Percentiles rank a stretch among this genome's conserved stretches.
Evolutionary conservation across 768 basidiomycete species (phyloP).

Genomic region (Rubroboletus satanas): DNA sequence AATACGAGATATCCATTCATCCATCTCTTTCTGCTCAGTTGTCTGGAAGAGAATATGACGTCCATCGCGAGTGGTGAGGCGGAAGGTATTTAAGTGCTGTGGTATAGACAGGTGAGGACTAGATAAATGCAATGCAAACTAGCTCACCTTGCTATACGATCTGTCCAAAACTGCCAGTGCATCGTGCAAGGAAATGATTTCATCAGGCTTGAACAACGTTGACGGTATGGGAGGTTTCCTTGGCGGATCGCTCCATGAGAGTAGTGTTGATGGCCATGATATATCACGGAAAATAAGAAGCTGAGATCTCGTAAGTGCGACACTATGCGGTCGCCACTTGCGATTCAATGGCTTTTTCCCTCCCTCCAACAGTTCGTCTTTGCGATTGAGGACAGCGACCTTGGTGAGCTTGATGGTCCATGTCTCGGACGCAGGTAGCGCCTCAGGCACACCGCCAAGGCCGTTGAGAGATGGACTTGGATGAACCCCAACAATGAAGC

Average conservation of each 20-base stretch:
- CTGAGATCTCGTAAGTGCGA: conserved; percentile 86
- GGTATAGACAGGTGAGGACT: conserved; percentile 1
- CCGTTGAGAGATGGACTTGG: conserved; percentile 28
- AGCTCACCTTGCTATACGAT: conserved; percentile 68
- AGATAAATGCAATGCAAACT: background rate
- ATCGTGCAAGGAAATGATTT: conserved; percentile 73
- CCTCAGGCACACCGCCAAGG: conserved; percentile 26
- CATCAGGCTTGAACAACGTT: conserved; percentile 71
- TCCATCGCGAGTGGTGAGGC: conserved; percentile 70
- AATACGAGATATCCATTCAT: conserved; percentile 87
- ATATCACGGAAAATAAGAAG: conserved; percentile 84
- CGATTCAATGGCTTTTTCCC: conserved; percentile 71
- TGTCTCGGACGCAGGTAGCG: conserved; percentile 29
- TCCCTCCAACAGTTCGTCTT: conserved; percentile 72
- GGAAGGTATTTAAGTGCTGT: conserved; percentile 66
- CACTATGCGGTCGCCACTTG: conserved; percentile 87
- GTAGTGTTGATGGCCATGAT: conserved; percentile 47
- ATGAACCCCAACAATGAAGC: conserved; percentile 37
- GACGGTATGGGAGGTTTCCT: conserved; percentile 38
- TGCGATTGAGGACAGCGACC: conserved; percentile 74
- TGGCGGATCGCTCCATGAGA: conserved; percentile 39
- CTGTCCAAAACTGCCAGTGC: conserved; percentile 78
- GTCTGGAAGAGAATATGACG: conserved; percentile 83
- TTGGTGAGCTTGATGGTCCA: conserved; percentile 70
- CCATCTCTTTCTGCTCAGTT: conserved; percentile 63